Conservation (phyloP, 108 stramenopile genomes). For the Cyclotella atomus region DNA sequence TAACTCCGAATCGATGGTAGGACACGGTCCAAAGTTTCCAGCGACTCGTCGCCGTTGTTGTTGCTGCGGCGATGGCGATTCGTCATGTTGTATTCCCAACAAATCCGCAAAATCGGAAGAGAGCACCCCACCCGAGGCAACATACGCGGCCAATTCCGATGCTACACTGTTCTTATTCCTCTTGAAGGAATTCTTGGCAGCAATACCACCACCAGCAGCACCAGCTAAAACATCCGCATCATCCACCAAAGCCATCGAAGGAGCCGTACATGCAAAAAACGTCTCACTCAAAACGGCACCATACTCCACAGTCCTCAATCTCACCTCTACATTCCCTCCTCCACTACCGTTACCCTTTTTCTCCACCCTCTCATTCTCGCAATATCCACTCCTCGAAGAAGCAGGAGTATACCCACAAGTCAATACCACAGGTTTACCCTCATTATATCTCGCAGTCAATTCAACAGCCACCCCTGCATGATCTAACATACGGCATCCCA, state of each 20-base stretch:
- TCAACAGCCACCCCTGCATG: slow-evolving; percentile 30
- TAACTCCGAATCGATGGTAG: slow-evolving; percentile 7
- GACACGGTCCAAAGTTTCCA: slow-evolving; percentile 28
- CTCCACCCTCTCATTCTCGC: slow-evolving; percentile 27
- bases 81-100: background rate
- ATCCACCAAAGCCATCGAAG: slow-evolving; percentile 26
- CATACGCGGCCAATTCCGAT: slow-evolving; percentile 36
- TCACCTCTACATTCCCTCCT: slow-evolving; percentile 65
- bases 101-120: slow-evolving; percentile 15
- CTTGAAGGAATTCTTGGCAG: too few species aligned
- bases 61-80: too few species aligned
- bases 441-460: slow-evolving; percentile 27
- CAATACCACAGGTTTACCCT: slow-evolving; percentile 46
- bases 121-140: slow-evolving; percentile 32
- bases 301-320: slow-evolving; percentile 57
- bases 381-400: slow-evolving; percentile 57
- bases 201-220: too few species aligned
- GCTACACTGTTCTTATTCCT: background rate
- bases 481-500: slow-evolving; percentile 47
- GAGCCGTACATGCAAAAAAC: slow-evolving; percentile 45
- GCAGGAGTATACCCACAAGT: slow-evolving; percentile 67
- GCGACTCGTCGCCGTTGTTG: too few species aligned
- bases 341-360: slow-evolving; percentile 19
- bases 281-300: slow-evolving; percentile 24
- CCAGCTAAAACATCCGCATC: too few species aligned